These are phyloP conservation scores for Cicer pinnatifidum DNA, from an alignment of 306 rosid genomes.

Conservation along the genomic window DNA sequence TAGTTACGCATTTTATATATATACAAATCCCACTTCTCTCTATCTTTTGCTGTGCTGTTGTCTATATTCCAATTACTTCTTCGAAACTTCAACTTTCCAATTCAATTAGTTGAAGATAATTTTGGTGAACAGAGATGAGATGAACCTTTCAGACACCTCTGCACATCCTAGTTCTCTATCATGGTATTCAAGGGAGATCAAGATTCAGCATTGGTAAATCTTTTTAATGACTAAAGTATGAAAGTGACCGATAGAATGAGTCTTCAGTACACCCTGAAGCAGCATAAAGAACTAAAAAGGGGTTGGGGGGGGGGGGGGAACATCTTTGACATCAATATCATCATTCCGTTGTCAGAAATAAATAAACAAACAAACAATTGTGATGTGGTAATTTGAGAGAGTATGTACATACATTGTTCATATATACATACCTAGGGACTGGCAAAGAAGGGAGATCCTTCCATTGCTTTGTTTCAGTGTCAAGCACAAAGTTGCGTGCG, in stretches of 20 bases:
- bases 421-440: constrained; percentile 65
- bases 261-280: not conserved
- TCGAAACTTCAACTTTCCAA: constrained; percentile 36
- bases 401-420: not conserved
- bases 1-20: not conserved
- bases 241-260: not conserved
- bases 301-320: not conserved
- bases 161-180: constrained; percentile 28
- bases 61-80: constrained; percentile 5
- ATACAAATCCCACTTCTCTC: constrained; percentile 24
- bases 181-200: constrained; percentile 24
- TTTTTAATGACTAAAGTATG: constrained; percentile 24
- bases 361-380: constrained; percentile 9
- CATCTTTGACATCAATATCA: not conserved
- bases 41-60: not conserved
- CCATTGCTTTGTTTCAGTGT: constrained; percentile 80
- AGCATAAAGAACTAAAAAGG: constrained; percentile 13
- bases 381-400: not conserved
- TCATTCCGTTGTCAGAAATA: not conserved
- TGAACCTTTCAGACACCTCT: constrained; percentile 32
- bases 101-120: constrained; percentile 26
- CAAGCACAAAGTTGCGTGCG: constrained; percentile 76
- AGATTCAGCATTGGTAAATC: constrained; percentile 1
- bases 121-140: constrained; percentile 34
- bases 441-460: constrained; percentile 73